Evolutionary conservation across 768 basidiomycete species (phyloP).

Genomic region (Amanita rimosa): DNA sequence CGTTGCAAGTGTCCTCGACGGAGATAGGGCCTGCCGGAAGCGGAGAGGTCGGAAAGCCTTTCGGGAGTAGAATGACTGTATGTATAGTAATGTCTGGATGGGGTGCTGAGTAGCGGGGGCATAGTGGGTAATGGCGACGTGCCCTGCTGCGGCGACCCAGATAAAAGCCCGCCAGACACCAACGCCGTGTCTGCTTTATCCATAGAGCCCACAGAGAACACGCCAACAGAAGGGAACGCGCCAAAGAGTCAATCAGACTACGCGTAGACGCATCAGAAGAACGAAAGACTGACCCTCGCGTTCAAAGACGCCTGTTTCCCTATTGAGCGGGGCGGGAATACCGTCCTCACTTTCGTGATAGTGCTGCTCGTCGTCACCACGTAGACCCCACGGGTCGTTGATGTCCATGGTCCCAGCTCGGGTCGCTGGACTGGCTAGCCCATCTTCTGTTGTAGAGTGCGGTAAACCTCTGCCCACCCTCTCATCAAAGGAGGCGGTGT

Average conservation of each 20-base stretch:
- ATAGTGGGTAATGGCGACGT: constrained; percentile 24
- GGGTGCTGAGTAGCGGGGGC: constrained; percentile 19
- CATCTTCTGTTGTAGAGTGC: constrained; percentile 5
- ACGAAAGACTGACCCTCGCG: constrained; percentile 45
- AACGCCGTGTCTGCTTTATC: constrained; percentile 45
- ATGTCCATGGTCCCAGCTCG: not conserved
- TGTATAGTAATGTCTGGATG: constrained; percentile 18
- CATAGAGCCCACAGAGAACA: constrained; percentile 6
- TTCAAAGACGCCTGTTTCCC: constrained; percentile 68
- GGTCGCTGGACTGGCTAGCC: not conserved
- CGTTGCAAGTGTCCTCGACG: constrained; percentile 27
- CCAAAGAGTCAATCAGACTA: constrained; percentile 2
- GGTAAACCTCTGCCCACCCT: constrained; percentile 2
- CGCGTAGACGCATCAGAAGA: constrained; percentile 4
- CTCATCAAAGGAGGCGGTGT: not conserved
- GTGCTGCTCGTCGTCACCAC: not conserved
- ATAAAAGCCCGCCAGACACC: constrained; percentile 23
- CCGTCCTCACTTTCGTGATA: constrained; percentile 10
- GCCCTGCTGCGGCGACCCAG: constrained; percentile 20
- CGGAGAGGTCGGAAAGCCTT: constrained; percentile 11
- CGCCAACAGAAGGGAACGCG: not conserved
- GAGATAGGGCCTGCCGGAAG: constrained; percentile 16
- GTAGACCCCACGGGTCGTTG: constrained; percentile 3
- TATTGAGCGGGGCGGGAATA: constrained; percentile 37
- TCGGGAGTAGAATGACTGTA: constrained; percentile 19